Evolutionary conservation across 495 filamentous ascomycete species (phyloP).

Genomic region (Penicillium dipodomyicola): DNA sequence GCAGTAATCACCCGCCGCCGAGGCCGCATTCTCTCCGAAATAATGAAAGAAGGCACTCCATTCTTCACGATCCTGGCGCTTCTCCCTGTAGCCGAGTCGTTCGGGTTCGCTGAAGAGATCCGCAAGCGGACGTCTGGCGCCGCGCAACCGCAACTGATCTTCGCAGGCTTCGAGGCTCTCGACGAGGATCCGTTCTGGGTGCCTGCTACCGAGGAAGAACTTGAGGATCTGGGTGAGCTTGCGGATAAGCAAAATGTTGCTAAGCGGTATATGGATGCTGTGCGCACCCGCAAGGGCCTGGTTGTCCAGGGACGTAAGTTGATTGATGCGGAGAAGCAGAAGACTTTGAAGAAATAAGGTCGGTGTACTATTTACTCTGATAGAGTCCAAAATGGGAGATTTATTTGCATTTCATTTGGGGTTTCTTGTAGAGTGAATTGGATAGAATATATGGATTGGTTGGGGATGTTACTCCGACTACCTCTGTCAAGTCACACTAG

Average conservation of each 20-base stretch:
- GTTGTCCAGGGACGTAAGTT: slow-evolving; percentile 75
- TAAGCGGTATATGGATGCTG: slow-evolving; percentile 90
- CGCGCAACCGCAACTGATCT: slow-evolving; percentile 89
- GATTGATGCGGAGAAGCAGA: slow-evolving; percentile 97
- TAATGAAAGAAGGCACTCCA: slow-evolving; percentile 90
- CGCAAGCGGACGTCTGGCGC: slow-evolving; percentile 88
- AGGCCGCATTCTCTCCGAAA: slow-evolving; percentile 82
- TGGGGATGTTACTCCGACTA: slow-evolving; percentile 29
- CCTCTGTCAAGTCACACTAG: slow-evolving; percentile 19
- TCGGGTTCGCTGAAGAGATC: slow-evolving; percentile 95
- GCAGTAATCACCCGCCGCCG: slow-evolving; percentile 87
- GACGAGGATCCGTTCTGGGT: slow-evolving; percentile 97
- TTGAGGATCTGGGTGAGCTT: slow-evolving; percentile 92
- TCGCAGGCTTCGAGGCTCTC: slow-evolving; percentile 85
- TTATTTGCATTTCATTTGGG: slow-evolving; percentile 11
- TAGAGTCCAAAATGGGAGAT: slow-evolving; percentile 5
- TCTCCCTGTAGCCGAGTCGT: slow-evolving; percentile 88
- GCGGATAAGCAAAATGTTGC: slow-evolving; percentile 94
- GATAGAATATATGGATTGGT: slow-evolving; percentile 1
- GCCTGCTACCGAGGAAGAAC: slow-evolving; percentile 90
- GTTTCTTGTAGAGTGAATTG: background rate
- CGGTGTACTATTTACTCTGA: background rate
- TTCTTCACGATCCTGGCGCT: slow-evolving; percentile 90
- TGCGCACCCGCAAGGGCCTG: slow-evolving; percentile 81
- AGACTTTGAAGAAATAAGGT: slow-evolving; percentile 86